These are phyloP conservation scores for Luzula sylvatica DNA, from an alignment of 176 grass and related monocot genomes.

Conservation along the genomic window DNA sequence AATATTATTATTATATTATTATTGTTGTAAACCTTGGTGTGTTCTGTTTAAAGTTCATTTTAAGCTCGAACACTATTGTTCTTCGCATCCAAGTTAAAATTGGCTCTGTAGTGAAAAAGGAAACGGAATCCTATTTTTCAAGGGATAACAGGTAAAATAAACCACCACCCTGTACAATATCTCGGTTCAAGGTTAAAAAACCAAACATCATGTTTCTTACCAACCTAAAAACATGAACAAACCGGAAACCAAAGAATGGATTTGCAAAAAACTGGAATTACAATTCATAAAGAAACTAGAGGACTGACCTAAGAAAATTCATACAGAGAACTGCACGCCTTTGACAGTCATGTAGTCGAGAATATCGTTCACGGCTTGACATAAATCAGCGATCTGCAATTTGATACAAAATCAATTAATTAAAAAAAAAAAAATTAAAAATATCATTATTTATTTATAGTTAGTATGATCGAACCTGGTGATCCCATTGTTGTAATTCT, in stretches of 20 bases:
- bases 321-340: conserved; percentile 62
- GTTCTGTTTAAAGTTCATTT: too few relatives aligned
- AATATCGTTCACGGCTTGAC: conserved; percentile 93
- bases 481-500: conserved; percentile 93
- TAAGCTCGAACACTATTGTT: background rate
- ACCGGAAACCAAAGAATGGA: too few relatives aligned
- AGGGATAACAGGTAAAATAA: conserved; percentile 3
- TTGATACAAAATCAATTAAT: background rate
- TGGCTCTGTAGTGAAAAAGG: too few relatives aligned
- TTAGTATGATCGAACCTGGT: conserved; percentile 47
- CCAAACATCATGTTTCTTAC: too few relatives aligned
- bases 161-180: conserved; percentile 4
- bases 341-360: conserved; percentile 88
- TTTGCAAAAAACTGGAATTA: too few relatives aligned
- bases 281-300: background rate
- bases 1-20: too few relatives aligned
- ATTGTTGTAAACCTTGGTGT: too few relatives aligned
- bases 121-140: too few relatives aligned
- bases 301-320: conserved; percentile 10
- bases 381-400: conserved; percentile 73
- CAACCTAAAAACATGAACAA: too few relatives aligned
- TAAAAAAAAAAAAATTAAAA: too few relatives aligned
- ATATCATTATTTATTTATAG: background rate
- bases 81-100: too few relatives aligned
- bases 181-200: too few relatives aligned